Evolutionary conservation across 345 rosid genomes (phyloP).

Genomic region (Euphorbia tirucalli): DNA sequence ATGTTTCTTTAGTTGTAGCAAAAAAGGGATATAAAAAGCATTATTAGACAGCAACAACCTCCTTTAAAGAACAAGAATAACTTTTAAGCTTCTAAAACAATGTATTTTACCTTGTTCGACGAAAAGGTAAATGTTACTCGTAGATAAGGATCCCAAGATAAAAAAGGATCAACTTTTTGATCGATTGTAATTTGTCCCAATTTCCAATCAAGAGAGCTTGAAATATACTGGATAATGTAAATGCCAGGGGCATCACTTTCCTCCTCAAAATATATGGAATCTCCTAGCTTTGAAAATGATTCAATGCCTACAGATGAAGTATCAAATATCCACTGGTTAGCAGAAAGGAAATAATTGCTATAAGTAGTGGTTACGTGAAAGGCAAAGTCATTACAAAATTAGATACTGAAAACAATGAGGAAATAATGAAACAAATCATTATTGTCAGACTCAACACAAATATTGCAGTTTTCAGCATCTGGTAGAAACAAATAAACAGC

Average conservation of each 20-base stretch:
- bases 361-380: too few relatives aligned
- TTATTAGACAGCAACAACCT: too few relatives aligned
- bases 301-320: slow-evolving; percentile 53
- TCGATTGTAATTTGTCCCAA: slow-evolving; percentile 45
- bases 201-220: slow-evolving; percentile 76
- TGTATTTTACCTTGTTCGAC: slow-evolving; percentile 38
- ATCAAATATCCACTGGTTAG: neutral
- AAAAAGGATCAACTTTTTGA: slow-evolving; percentile 66
- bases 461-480: too few relatives aligned
- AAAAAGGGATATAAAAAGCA: too few relatives aligned
- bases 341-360: too few relatives aligned
- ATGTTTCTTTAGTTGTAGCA: too few relatives aligned
- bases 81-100: neutral
- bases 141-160: slow-evolving; percentile 64
- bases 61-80: too few relatives aligned
- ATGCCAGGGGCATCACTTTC: slow-evolving; percentile 60
- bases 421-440: neutral
- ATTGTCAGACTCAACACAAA: too few relatives aligned
- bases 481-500: too few relatives aligned
- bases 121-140: slow-evolving; percentile 51
- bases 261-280: slow-evolving; percentile 87
- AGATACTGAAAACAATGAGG: too few relatives aligned
- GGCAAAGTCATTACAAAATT: too few relatives aligned
- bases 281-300: slow-evolving; percentile 91
- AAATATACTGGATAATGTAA: slow-evolving; percentile 72